Percentiles rank a stretch among this genome's conserved stretches.
Conservation (phyloP, 179 eudicot genomes). For the Patellifolia procumbens region DNA sequence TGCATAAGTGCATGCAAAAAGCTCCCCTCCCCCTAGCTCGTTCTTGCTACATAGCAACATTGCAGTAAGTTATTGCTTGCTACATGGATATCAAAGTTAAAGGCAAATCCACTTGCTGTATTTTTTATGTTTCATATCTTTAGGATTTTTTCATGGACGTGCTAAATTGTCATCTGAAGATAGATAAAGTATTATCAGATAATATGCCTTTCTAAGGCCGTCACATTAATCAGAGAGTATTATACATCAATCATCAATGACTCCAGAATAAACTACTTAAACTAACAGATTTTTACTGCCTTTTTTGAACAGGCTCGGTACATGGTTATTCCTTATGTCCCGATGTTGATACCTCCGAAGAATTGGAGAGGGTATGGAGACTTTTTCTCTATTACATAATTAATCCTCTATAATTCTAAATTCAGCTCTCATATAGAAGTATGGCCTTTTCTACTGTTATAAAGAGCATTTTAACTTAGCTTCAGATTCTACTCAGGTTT, state of each 20-base stretch:
- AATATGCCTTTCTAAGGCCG: not conserved
- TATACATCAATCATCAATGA: not conserved
- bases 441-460: not conserved
- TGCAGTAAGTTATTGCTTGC: not conserved
- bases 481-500: not conserved
- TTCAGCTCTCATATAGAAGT: not conserved
- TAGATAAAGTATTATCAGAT: not conserved
- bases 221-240: not conserved
- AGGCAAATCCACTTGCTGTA: not conserved
- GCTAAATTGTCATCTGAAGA: slow-evolving; percentile 4
- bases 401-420: not conserved
- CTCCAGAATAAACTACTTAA: not conserved
- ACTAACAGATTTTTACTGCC: slow-evolving; percentile 15
- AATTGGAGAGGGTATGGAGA: slow-evolving; percentile 75
- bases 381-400: not conserved
- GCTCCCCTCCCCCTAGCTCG: not conserved
- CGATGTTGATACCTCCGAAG: slow-evolving; percentile 89
- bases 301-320: slow-evolving; percentile 61
- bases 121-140: not conserved
- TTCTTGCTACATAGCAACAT: not conserved
- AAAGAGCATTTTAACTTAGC: not conserved
- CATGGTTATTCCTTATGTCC: slow-evolving; percentile 81
- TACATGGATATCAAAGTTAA: not conserved
- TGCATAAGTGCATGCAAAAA: not conserved
- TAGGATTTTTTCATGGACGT: not conserved